These are phyloP conservation scores for Arthrobotrys sphaeroides DNA, from an alignment of 2,329 filamentous ascomycete species.

Conservation along the genomic window DNA sequence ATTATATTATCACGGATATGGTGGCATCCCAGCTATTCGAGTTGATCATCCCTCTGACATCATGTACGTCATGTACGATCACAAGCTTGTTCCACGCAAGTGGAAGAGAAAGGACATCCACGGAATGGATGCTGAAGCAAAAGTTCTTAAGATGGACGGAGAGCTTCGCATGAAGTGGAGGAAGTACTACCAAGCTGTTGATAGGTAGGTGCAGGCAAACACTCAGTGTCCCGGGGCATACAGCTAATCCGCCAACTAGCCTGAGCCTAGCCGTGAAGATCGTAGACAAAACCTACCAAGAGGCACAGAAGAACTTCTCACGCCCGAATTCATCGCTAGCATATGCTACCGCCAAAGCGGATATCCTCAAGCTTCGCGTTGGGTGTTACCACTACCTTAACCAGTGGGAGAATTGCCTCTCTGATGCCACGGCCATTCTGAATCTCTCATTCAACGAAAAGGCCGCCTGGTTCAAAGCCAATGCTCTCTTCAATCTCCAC, in stretches of 20 bases:
- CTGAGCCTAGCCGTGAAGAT: not conserved
- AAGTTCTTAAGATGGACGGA: conserved; percentile 29
- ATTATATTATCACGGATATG: conserved; percentile 23
- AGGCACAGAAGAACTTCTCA: not conserved
- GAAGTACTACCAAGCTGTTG: conserved; percentile 40
- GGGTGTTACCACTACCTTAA: conserved; percentile 13
- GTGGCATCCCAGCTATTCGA: conserved; percentile 24
- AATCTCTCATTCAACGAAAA: conserved; percentile 8
- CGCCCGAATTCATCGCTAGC: not conserved
- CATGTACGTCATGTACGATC: conserved; percentile 27
- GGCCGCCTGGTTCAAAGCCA: conserved; percentile 38
- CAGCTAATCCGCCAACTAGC: not conserved
- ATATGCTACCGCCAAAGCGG: not conserved
- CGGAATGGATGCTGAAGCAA: conserved; percentile 9
- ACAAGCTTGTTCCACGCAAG: conserved; percentile 23
- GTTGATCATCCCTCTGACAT: conserved; percentile 42
- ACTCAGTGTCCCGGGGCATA: too few relatives aligned
- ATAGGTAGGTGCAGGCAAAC: conserved; percentile 13
- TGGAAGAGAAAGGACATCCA: conserved; percentile 34
- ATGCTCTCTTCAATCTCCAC: conserved; percentile 20
- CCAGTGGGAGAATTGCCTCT: conserved; percentile 9
- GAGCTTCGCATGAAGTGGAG: conserved; percentile 50
- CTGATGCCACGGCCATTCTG: conserved; percentile 18
- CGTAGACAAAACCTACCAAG: not conserved
- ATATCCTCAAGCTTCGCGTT: conserved; percentile 10